Conservation (phyloP, 768 basidiomycete species). For the Pleurotus pulmonarius region DNA sequence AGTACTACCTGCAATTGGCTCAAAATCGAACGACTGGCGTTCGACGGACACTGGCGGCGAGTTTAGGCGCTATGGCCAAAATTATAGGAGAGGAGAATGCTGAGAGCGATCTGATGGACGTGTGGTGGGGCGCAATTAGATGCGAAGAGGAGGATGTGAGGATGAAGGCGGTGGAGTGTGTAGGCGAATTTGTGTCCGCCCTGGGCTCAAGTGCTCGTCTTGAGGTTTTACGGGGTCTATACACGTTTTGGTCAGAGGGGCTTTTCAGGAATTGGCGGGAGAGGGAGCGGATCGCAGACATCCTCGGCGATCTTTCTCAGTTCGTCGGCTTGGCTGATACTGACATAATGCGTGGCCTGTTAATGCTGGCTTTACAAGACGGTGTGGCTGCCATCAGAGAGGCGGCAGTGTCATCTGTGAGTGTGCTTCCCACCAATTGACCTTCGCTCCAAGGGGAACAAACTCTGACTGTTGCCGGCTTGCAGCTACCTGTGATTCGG, state of each 20-base stretch:
- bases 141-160: slow-evolving; percentile 72
- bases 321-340: slow-evolving; percentile 37
- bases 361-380: slow-evolving; percentile 67
- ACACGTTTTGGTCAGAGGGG: slow-evolving; percentile 54
- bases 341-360: slow-evolving; percentile 47
- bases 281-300: slow-evolving; percentile 62
- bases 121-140: slow-evolving; percentile 63
- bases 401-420: slow-evolving; percentile 61
- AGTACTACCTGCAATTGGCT: slow-evolving; percentile 63
- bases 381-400: slow-evolving; percentile 83
- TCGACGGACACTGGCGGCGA: slow-evolving; percentile 79
- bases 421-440: slow-evolving; percentile 25
- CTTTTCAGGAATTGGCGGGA: slow-evolving; percentile 74
- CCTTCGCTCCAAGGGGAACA: neutral
- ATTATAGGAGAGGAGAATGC: slow-evolving; percentile 76
- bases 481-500: slow-evolving; percentile 49
- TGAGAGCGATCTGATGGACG: slow-evolving; percentile 59
- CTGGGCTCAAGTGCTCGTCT: slow-evolving; percentile 31
- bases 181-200: slow-evolving; percentile 52
- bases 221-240: slow-evolving; percentile 40
- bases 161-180: slow-evolving; percentile 64
- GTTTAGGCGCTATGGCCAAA: slow-evolving; percentile 83
- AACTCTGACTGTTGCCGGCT: slow-evolving; percentile 2
- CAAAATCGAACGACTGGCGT: slow-evolving; percentile 60
- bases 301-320: slow-evolving; percentile 46